Conservation (phyloP, 495 filamentous ascomycete genomes). For the Mytilinidion resinicola region DNA sequence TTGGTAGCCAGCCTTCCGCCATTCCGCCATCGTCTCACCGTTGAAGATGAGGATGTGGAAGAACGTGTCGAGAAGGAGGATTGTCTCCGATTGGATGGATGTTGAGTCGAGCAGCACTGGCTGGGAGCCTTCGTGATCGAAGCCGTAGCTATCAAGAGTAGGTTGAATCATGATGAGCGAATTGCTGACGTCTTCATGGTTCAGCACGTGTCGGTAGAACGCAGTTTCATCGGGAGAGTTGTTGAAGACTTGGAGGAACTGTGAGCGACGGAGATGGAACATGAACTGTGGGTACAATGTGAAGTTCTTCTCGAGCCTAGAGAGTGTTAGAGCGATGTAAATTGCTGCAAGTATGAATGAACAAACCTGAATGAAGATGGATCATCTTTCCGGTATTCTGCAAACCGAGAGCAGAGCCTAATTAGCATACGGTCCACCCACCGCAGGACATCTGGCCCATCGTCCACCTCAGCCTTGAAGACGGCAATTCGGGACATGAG, state of each 20-base stretch:
- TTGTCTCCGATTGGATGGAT: slow-evolving; percentile 89
- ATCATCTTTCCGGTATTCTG: slow-evolving; percentile 98
- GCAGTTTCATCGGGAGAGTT: slow-evolving; percentile 98
- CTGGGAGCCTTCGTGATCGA: slow-evolving; percentile 84
- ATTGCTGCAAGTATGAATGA: neutral
- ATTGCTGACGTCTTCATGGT: slow-evolving; percentile 95
- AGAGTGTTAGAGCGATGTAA: neutral
- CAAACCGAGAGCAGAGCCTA: slow-evolving; percentile 89
- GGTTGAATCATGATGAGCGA: slow-evolving; percentile 99
- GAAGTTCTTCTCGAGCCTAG: slow-evolving; percentile 92
- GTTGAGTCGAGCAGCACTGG: slow-evolving; percentile 94
- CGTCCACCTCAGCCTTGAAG: slow-evolving; percentile 98
- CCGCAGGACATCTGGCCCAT: slow-evolving; percentile 95
- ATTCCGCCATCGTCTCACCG: slow-evolving; percentile 95
- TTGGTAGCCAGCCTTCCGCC: slow-evolving; percentile 97
- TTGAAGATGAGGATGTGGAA: slow-evolving; percentile 99
- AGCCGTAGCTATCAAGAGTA: slow-evolving; percentile 93
- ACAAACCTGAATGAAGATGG: slow-evolving; percentile 74
- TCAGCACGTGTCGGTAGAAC: slow-evolving; percentile 94
- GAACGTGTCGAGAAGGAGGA: slow-evolving; percentile 94
- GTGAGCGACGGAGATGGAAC: slow-evolving; percentile 95
- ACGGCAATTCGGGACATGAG: slow-evolving; percentile 98
- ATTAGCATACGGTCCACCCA: slow-evolving; percentile 99
- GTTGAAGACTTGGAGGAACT: slow-evolving; percentile 99
- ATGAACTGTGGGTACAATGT: slow-evolving; percentile 99